Evolutionary conservation across 306 rosid genomes (phyloP), one percentile per base, ranked within the genome.

Genomic region (Cucumis cinereus): DNA sequence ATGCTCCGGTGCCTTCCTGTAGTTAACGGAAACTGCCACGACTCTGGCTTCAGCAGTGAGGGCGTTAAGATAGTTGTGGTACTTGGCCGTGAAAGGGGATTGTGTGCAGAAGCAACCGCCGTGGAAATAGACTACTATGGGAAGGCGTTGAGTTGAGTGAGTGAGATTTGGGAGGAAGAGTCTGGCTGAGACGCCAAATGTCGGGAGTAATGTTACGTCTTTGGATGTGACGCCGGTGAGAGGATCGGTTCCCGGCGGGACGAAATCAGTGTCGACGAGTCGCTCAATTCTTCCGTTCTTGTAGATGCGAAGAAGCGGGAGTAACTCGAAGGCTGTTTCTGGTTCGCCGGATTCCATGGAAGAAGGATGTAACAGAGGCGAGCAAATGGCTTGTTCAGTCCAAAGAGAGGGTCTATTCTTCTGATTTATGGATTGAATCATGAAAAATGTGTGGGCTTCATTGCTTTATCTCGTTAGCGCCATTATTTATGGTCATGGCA

Each of bases 41-140:
- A 79, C 68, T 11, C 16, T 73, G 26, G 84, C 80, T 45, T 77
- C 36, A n/a, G 78, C 66, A 0, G 77, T 83, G 5, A 79, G 19
- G 0, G 84, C 62, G 28, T 52, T 35, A 0, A 86, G 22, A 79
- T 69, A 84, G 52, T 77, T 70, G 28, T 47, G 73, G 77, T 81
- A 82, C 73, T 57, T 63, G 13, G 33, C 35, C 45, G 22, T 53
- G 52, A 69, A 74, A 6, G 89, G 87, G 9, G 89, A 83, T 10
- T 74, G 45, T 53, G 73, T 20, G 41, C 84, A 84, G 71, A 83
- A 86, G 36, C 38, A 82, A 22, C 87, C 81, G 1, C 87, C 87
- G 16, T 80, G 90, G 78, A 79, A 84, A 81, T 84, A 82, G 60
- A 86, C n/a, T 38, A 86, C 33, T 45, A 84, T 64, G 56, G 90